phyloP scores from a whole-genome alignment of 257 asterid genomes.

The Ballota nigra region DNA sequence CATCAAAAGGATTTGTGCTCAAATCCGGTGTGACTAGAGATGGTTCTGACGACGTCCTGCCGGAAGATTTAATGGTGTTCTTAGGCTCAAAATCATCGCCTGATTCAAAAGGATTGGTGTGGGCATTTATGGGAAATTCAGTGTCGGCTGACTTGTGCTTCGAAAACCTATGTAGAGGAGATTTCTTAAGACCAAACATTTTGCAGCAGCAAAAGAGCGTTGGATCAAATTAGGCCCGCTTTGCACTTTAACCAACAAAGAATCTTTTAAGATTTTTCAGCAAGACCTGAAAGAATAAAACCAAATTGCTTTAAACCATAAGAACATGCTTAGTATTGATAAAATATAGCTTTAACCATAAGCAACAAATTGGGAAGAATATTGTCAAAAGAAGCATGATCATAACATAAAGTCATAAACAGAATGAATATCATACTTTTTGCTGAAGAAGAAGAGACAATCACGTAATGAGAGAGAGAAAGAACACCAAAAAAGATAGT shows the following conservation, averaged over 20 bases:
- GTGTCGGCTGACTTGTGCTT: slow-evolving; percentile 51
- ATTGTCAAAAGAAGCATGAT: background rate
- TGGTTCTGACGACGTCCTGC: slow-evolving; percentile 65
- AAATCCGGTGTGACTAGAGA: slow-evolving; percentile 33
- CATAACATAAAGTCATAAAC: background rate
- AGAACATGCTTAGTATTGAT: background rate
- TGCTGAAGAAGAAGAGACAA: background rate
- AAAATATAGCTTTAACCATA: slow-evolving; percentile 2
- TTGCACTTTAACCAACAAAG: slow-evolving; percentile 16
- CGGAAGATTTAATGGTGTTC: slow-evolving; percentile 45
- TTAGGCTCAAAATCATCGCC: slow-evolving; percentile 48
- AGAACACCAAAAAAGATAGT: background rate
- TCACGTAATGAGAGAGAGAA: background rate
- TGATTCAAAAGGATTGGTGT: slow-evolving; percentile 68
- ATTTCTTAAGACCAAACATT: slow-evolving; percentile 69
- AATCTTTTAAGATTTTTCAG: background rate
- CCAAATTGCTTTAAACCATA: background rate
- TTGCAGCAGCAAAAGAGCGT: slow-evolving; percentile 16
- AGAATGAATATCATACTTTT: background rate
- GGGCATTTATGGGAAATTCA: slow-evolving; percentile 10
- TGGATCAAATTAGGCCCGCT: slow-evolving; percentile 25
- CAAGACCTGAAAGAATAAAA: slow-evolving; percentile 26
- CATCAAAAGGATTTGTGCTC: slow-evolving; percentile 60
- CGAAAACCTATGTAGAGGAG: slow-evolving; percentile 57
- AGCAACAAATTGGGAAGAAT: background rate